These are phyloP conservation scores for Olyra latifolia DNA, from an alignment of 176 grass and related monocot genomes.

Conservation along the genomic window DNA sequence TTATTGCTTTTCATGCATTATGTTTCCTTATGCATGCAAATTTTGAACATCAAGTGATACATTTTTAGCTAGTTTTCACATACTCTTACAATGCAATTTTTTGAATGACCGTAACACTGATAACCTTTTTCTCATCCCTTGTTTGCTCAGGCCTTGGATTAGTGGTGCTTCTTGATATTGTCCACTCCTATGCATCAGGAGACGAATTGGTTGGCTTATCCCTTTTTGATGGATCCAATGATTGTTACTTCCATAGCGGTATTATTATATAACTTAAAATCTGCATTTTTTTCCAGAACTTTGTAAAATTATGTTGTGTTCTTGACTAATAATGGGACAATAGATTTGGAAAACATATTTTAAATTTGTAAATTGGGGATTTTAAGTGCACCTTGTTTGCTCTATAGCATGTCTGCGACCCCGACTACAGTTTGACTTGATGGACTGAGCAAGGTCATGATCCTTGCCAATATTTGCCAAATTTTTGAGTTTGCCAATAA, in stretches of 20 bases:
- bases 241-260: conserved; percentile 92
- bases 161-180: conserved; percentile 86
- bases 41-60: conserved; percentile 12
- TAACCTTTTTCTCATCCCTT: conserved; percentile 28
- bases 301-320: conserved; percentile 9
- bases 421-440: not conserved
- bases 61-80: not conserved
- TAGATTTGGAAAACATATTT: not conserved
- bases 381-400: not conserved
- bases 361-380: not conserved
- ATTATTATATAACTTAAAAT: conserved; percentile 19
- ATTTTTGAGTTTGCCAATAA: not conserved
- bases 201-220: conserved; percentile 88
- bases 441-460: not conserved
- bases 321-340: not conserved
- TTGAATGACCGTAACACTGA: not conserved
- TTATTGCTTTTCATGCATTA: not conserved
- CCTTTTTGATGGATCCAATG: conserved; percentile 95
- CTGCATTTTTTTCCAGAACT: not conserved
- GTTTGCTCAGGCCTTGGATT: conserved; percentile 71
- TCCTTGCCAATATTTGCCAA: not conserved
- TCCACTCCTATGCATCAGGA: conserved; percentile 94
- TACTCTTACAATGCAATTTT: conserved; percentile 9
- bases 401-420: not conserved
- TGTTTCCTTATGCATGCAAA: conserved; percentile 28